phyloP scores from a whole-genome alignment of 495 filamentous ascomycete genomes.

The Daldinia grandis region DNA sequence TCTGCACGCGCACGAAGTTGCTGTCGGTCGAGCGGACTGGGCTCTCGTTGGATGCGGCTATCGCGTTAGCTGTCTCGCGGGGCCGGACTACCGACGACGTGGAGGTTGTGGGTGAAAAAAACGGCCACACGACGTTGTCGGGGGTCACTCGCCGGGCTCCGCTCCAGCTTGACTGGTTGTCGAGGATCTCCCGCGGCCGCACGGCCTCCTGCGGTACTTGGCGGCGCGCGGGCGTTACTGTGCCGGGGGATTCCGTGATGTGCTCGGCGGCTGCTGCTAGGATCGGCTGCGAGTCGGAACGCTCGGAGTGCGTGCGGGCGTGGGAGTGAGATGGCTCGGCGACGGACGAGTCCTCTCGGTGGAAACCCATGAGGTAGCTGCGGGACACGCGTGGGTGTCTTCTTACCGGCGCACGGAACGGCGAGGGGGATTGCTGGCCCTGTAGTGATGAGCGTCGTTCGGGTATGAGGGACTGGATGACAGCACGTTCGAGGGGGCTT shows the following conservation, averaged over 20 bases:
- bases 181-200: neutral
- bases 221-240: neutral
- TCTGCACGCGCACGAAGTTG: conserved; percentile 15
- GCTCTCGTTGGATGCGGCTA: neutral
- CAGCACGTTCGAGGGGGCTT: conserved; percentile 11
- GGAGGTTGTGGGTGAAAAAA: neutral
- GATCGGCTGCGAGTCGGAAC: neutral
- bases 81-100: neutral
- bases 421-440: neutral
- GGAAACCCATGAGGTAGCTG: no score
- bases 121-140: neutral
- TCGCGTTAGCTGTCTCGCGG: neutral
- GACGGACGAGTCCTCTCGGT: neutral
- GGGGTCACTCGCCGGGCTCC: neutral
- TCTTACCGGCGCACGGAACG: neutral
- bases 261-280: neutral
- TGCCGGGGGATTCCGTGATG: neutral
- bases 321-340: neutral
- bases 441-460: conserved; percentile 12
- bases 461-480: conserved; percentile 9
- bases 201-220: neutral
- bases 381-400: neutral
- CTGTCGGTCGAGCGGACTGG: neutral
- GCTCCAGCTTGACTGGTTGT: neutral
- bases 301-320: neutral